Evolutionary conservation across 129 eudicot genomes (phyloP), one percentile per base, ranked within the genome.

Genomic region (Centella asiatica): DNA sequence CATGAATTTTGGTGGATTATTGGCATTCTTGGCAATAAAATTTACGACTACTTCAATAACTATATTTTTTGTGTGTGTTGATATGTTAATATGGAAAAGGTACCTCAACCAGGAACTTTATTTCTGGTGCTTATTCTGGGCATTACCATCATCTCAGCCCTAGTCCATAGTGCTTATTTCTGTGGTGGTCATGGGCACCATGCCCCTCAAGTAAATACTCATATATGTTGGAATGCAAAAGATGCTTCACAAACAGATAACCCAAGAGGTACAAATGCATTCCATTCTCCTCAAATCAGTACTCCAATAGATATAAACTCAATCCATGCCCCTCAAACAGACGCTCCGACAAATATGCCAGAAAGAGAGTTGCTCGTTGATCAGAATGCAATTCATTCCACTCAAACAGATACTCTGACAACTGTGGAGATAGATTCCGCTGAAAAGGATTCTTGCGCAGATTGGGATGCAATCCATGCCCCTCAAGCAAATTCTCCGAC

Each of bases 171-270:
- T 58, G 66, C 50, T 11, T 36, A 48, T 15, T 28, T 51, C 26
- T 20, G 2, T 27, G 23, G 9, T 28, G 60, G 51, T 15, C 56
- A 27, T 15, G n/a, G 47, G n/a, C 28, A 31, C 1, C 73, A 18
- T 22, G 24, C 26, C 19, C 55, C 60, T 40, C 48, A 48, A 24
- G 40, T 62, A 44, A 17, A 49, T 44, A 9, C 34, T 57, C 59
- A 46, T 45, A 66, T 72, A 1, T 61, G 75, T 6, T 74, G 84
- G 83, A 66, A 49, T 45, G 36, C 26, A 18, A n/a, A 33, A 4
- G 33, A 33, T 33, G 45, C 31, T 29, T 9, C 63, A 19, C 0
- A 19, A 57, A 24, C 45, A 34, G 63, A 58, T 58, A 5, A 3
- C 11, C 29, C 26, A 33, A 14, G n/a, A n/a, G 34, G 22, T 25